These are phyloP conservation scores for Eucalyptus sideroxylon DNA, from an alignment of 345 rosid genomes.

Conservation along the genomic window DNA sequence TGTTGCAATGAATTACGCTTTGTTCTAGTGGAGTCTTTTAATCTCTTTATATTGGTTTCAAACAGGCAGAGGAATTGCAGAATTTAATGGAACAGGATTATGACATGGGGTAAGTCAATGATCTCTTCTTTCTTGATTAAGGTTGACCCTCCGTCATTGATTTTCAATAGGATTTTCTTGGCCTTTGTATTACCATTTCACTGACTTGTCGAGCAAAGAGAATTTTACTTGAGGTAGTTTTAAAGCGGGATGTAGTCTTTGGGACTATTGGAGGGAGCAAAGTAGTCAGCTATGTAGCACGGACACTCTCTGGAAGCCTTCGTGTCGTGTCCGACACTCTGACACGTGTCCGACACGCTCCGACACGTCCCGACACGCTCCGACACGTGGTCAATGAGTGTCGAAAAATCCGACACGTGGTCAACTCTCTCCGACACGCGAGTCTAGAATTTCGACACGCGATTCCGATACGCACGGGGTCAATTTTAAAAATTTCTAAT, in stretches of 20 bases:
- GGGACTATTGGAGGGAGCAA: background rate
- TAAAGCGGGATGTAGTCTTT: background rate
- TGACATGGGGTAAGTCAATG: slow-evolving; percentile 65
- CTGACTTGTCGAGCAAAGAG: background rate
- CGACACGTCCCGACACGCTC: no score
- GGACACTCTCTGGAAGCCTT: no score
- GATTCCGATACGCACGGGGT: no score
- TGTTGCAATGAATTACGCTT: background rate
- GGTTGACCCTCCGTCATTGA: background rate
- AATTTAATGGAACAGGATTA: slow-evolving; percentile 96
- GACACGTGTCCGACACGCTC: no score
- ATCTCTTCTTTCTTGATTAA: background rate
- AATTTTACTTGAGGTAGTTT: background rate
- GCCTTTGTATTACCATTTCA: background rate
- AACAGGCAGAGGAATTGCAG: slow-evolving; percentile 92
- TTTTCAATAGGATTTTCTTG: background rate
- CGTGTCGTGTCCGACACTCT: no score
- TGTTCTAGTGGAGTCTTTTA: background rate
- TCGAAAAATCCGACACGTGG: no score
- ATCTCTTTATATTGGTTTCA: background rate
- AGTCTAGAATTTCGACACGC: no score
- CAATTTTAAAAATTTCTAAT: no score
- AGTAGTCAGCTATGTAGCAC: no score
- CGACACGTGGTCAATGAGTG: no score
- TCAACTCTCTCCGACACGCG: no score